Evolutionary conservation across 2,329 filamentous ascomycete genomes (phyloP), one percentile per base, ranked within the genome.

Genomic region (Penicillium palitans): DNA sequence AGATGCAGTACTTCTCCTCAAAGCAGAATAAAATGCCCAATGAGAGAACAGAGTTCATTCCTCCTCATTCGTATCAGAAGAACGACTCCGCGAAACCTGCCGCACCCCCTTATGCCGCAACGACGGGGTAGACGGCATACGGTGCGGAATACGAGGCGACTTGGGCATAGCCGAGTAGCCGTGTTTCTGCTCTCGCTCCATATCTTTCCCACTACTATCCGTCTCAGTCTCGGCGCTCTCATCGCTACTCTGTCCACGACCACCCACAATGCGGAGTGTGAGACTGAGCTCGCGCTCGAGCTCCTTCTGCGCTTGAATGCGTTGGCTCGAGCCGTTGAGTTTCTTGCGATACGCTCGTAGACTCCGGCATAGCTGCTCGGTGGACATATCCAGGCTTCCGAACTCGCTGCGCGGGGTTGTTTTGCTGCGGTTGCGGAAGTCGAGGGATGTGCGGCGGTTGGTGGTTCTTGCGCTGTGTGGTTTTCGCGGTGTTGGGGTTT

Each of bases 331-430:
- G 6, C 76, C 76, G 19, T 79, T 76, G 3, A 87, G 76, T 58
- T 84, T 84, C 68, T 85, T 86, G 19, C 84, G 78, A 65, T 86
- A 88, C 0, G 81, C 79, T 46, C 81, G 80, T 4, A 88, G 73
- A 7, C 81, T 83, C 39, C 83, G 80, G 66, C 81, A 83, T 2
- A 87, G 74, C 56, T 83, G 81, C 59, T 87, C 84, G 0, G 83
- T 87, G 2, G 81, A 81, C 61, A 76, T 75, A 10, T 79, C 77
- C 12, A 84, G 62, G 37, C 77, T 80, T 27, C 80, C 79, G 60
- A 79, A 79, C 27, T 81, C 78, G 51, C 68, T 76, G 10, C 67
- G 70, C 10, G 60, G 68, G 9, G 68, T 63, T 39, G 61, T 63
- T 61, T 81, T 82, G 3, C 76, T 72, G 17, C 80, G 79, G 9